Evolutionary conservation across 2,329 filamentous ascomycete genomes (phyloP).

Genomic region (Aureobasidium sp.): DNA sequence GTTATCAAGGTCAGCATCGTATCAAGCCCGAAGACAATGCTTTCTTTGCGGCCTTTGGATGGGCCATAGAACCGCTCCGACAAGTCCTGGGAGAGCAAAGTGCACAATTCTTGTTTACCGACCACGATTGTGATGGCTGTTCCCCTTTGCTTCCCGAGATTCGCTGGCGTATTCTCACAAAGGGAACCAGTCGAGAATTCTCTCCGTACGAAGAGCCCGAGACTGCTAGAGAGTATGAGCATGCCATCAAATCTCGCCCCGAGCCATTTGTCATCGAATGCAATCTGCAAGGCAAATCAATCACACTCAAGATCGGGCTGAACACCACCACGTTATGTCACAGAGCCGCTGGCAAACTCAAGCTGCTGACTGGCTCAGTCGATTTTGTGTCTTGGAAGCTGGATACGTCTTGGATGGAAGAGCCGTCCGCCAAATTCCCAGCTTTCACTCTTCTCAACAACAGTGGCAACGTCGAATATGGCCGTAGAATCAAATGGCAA

Average conservation of each 20-base stretch:
- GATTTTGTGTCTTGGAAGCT: conserved; percentile 50
- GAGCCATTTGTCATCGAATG: conserved; percentile 26
- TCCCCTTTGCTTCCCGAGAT: conserved; percentile 42
- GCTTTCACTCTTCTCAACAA: conserved; percentile 53
- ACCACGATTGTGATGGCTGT: conserved; percentile 32
- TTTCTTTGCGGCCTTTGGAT: conserved; percentile 35
- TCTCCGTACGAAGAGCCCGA: conserved; percentile 57
- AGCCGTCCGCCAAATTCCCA: conserved; percentile 37
- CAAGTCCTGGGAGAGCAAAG: neutral
- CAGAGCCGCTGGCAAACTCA: conserved; percentile 28
- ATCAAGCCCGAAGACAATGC: conserved; percentile 26
- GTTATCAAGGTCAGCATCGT: neutral
- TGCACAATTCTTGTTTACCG: neutral
- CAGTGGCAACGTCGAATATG: conserved; percentile 21
- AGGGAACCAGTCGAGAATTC: conserved; percentile 25
- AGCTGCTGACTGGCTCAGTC: neutral
- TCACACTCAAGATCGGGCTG: conserved; percentile 27
- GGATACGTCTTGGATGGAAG: conserved; percentile 44
- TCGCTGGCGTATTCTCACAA: conserved; percentile 39
- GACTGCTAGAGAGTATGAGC: conserved; percentile 57
- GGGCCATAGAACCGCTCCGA: conserved; percentile 30
- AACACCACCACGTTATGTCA: conserved; percentile 34
- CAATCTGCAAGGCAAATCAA: neutral
- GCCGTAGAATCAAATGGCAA: conserved; percentile 11
- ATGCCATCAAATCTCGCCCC: conserved; percentile 56